Conservation (phyloP, 306 rosid genomes). For the Abrus precatorius region DNA sequence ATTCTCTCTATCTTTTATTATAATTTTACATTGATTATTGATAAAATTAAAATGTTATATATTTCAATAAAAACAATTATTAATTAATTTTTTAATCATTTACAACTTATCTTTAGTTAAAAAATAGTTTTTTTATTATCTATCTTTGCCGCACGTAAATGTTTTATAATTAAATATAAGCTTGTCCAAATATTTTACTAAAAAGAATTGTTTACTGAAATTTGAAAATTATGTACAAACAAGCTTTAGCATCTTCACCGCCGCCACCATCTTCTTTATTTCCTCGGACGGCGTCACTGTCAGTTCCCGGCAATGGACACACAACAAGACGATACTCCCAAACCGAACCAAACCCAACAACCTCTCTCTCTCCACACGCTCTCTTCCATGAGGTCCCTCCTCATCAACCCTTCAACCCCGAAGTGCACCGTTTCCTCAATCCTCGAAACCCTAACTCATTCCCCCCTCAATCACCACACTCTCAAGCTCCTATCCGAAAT, state of each 20-base stretch:
- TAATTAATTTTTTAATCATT: too few relatives aligned
- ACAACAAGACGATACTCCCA: constrained; percentile 5
- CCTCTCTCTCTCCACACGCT: constrained; percentile 55
- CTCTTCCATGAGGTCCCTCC: constrained; percentile 60
- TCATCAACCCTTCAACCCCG: constrained; percentile 72
- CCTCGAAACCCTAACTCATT: constrained; percentile 59
- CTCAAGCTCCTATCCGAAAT: constrained; percentile 72
- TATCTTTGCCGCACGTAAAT: too few relatives aligned
- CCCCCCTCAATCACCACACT: constrained; percentile 55
- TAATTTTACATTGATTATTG: too few relatives aligned
- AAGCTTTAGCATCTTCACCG: not conserved
- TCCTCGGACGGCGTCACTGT: not conserved
- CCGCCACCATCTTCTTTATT: not conserved
- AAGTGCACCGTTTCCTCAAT: constrained; percentile 54
- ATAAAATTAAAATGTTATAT: too few relatives aligned
- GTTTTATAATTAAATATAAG: too few relatives aligned
- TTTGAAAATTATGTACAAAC: not conserved
- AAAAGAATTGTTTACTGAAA: not conserved
- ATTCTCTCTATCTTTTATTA: too few relatives aligned
- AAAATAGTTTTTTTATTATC: too few relatives aligned
- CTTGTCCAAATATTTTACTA: not conserved
- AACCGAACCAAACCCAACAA: constrained; percentile 29
- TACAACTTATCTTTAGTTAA: too few relatives aligned
- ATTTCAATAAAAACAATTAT: too few relatives aligned
- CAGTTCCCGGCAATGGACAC: constrained; percentile 39